Conservation (phyloP, 805 yeast species). For the Debaryomyces hansenii region DNA sequence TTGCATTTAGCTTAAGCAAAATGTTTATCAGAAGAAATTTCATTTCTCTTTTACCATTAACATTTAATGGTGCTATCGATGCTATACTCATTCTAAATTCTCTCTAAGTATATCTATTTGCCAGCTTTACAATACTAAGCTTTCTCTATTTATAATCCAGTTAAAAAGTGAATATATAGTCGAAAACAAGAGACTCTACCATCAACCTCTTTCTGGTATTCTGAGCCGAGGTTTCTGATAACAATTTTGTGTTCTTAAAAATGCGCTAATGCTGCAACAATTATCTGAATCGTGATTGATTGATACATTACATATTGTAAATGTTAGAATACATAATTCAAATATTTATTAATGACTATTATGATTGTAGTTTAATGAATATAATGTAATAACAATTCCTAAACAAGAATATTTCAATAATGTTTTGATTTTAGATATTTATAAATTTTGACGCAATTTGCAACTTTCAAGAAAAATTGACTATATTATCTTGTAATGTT, state of each 20-base stretch:
- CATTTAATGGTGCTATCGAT: constrained; percentile 15
- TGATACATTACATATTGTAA: constrained; percentile 42
- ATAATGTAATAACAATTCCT: no score
- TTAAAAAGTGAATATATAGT: not conserved
- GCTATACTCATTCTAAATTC: constrained; percentile 10
- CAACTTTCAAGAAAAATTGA: no score
- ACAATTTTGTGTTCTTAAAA: constrained; percentile 28
- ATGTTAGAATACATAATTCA: no score
- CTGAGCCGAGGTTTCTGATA: constrained; percentile 28
- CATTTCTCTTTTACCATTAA: constrained; percentile 7
- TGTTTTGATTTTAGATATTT: no score
- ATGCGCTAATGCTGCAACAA: constrained; percentile 48
- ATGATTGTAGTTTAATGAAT: no score
- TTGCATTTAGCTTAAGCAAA: constrained; percentile 25
- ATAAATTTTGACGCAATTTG: no score
- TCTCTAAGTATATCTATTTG: not conserved
- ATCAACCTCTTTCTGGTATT: constrained; percentile 33
- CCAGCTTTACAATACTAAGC: not conserved
- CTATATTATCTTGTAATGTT: no score
- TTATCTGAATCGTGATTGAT: constrained; percentile 54
- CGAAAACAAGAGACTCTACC: not conserved
- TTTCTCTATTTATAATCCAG: not conserved
- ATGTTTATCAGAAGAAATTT: constrained; percentile 19
- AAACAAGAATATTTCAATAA: no score
- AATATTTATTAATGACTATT: no score